Evolutionary conservation across 1,139 yeast species (phyloP).

Genomic region (Trichomonascaceae sp.): DNA sequence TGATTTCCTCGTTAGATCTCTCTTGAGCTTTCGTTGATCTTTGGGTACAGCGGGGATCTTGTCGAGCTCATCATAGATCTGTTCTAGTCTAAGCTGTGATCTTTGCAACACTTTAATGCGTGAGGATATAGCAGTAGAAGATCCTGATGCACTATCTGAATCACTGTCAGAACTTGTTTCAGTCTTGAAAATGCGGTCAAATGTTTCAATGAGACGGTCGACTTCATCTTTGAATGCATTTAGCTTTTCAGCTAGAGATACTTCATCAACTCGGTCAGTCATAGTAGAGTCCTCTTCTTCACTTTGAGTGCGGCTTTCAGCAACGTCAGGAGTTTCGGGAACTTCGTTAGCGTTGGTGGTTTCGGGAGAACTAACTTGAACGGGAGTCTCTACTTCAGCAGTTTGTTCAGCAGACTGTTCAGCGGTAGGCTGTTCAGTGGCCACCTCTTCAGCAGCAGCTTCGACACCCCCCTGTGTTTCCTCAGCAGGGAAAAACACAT

Average conservation of each 20-base stretch:
- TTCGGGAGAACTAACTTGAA: neutral
- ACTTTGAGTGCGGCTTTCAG: neutral
- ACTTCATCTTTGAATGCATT: constrained; percentile 17
- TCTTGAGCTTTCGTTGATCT: constrained; percentile 18
- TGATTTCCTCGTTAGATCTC: constrained; percentile 19
- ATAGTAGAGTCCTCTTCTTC: constrained; percentile 1
- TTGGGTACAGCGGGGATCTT: constrained; percentile 14
- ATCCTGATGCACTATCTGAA: constrained; percentile 11
- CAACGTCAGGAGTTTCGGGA: neutral
- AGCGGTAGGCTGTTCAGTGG: neutral
- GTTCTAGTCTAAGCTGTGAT: constrained; percentile 22
- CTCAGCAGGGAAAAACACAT: neutral
- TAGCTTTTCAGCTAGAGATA: constrained; percentile 5
- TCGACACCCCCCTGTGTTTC: neutral
- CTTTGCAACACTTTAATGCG: constrained; percentile 24
- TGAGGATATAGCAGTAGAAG: constrained; percentile 15
- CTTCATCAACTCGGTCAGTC: constrained; percentile 4
- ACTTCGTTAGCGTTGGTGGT: constrained; percentile 1
- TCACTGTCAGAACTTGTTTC: constrained; percentile 14
- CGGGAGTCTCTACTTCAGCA: neutral
- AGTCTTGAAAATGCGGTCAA: constrained; percentile 17
- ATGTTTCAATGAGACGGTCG: constrained; percentile 19
- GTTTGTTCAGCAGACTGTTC: neutral
- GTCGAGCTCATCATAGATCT: constrained; percentile 22
- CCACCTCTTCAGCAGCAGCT: neutral